Evolutionary conservation across 495 filamentous ascomycete genomes (phyloP).

Genomic region (Xylaria grammica): DNA sequence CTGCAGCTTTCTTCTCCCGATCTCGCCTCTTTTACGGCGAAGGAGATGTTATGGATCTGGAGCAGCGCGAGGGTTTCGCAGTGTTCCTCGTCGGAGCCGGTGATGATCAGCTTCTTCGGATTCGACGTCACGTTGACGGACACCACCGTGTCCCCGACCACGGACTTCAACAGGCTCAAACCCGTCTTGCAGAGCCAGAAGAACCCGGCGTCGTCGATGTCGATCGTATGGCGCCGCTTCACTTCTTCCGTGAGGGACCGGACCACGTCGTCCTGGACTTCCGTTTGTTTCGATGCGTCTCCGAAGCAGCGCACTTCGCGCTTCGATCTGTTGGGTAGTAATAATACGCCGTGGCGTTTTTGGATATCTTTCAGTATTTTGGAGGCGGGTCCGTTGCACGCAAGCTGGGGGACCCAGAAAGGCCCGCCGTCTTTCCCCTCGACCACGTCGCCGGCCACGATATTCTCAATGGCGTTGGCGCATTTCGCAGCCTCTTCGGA

Average conservation of each 20-base stretch:
- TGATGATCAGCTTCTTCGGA: conserved; percentile 23
- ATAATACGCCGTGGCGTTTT: neutral
- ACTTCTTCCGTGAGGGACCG: neutral
- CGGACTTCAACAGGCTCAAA: neutral
- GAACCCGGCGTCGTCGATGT: neutral
- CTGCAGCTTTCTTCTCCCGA: conserved; percentile 27
- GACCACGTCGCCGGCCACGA: conserved; percentile 6
- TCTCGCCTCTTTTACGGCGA: neutral
- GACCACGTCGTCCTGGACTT: conserved; percentile 1
- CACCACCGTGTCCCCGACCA: conserved; percentile 3
- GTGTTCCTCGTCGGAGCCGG: conserved; percentile 16
- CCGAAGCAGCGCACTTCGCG: conserved; percentile 6
- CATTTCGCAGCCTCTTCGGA: conserved; percentile 4
- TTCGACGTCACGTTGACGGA: conserved; percentile 27
- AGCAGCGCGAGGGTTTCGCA: neutral
- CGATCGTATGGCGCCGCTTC: neutral
- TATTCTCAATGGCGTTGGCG: conserved; percentile 1
- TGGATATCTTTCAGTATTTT: conserved; percentile 9
- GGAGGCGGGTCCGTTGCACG: neutral
- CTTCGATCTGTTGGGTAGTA: conserved; percentile 14
- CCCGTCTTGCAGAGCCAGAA: neutral
- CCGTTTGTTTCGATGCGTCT: neutral
- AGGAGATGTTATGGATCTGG: neutral
- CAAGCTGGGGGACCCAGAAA: conserved; percentile 10
- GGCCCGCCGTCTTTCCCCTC: neutral